These are phyloP conservation scores for Tolypocladium amazonense DNA, from an alignment of 2,329 filamentous ascomycete genomes.

Conservation along the genomic window DNA sequence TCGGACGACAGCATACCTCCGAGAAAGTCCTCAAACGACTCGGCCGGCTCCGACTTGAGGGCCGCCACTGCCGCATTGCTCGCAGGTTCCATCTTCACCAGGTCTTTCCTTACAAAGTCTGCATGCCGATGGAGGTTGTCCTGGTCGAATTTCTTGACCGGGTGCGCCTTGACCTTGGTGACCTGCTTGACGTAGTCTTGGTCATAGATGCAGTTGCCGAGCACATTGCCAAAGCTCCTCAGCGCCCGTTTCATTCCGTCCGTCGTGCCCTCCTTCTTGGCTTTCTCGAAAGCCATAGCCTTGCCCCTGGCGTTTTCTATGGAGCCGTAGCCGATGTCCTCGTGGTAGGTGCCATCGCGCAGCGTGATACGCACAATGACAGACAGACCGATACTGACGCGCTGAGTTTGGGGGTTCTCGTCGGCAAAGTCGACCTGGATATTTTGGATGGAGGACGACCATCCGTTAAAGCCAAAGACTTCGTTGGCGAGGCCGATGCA, in stretches of 20 bases:
- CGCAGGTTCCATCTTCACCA: conserved; percentile 13
- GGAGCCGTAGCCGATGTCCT: conserved; percentile 94
- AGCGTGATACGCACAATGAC: conserved; percentile 86
- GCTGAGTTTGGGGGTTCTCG: conserved; percentile 66
- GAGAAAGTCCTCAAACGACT: conserved; percentile 42
- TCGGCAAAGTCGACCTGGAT: conserved; percentile 94
- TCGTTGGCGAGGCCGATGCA: conserved; percentile 92
- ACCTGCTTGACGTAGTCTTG: conserved; percentile 86
- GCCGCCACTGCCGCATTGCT: conserved; percentile 2
- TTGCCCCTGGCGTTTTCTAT: conserved; percentile 96
- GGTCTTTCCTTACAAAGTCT: conserved; percentile 58
- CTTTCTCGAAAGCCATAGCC: conserved; percentile 92
- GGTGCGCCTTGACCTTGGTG: conserved; percentile 75
- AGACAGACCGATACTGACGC: conserved; percentile 75
- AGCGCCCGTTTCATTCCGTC: conserved; percentile 85
- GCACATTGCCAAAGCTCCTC: conserved; percentile 86
- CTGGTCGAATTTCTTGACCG: conserved; percentile 63
- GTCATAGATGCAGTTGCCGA: conserved; percentile 98
- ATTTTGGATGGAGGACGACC: conserved; percentile 92
- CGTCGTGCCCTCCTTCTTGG: conserved; percentile 95
- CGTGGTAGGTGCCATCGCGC: conserved; percentile 89
- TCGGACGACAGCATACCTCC: conserved; percentile 33
- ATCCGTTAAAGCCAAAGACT: conserved; percentile 94
- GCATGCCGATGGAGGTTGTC: conserved; percentile 72
- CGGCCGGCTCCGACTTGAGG: conserved; percentile 21